Evolutionary conservation across 2,329 filamentous ascomycete genomes (phyloP), one percentile per base, ranked within the genome.

Genomic region (Clarireedia hainanense): DNA sequence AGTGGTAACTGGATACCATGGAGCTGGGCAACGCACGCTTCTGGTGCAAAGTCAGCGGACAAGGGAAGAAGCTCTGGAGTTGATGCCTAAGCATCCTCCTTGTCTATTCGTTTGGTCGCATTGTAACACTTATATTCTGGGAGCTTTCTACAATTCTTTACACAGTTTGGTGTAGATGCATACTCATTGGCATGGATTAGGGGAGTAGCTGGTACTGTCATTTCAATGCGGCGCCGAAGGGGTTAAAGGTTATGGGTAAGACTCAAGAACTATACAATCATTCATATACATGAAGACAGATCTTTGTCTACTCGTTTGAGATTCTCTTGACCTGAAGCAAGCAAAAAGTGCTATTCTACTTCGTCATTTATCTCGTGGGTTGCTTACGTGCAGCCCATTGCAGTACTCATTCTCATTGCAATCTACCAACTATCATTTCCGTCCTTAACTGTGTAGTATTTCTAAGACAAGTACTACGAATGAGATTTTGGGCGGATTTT

Each of bases 1-100:
- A 69, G 70, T 60, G 72, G 73, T 1, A 68, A 71, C 4, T 79
- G 76, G 76, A 72, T 78, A 69, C 75, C 76, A 6, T 79, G 76
- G 76, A 72, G 71, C 54, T 78, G 76, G 75, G 66, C 51, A 23
- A 39, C 17, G 15, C 57, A 55, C 20, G 57, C 60, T 55, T 58
- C 60, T 26, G 63, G 49, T 26, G 39, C 51, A 9, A 40, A 40
- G 14, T 40, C 39, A 20, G 52, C 48, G 2, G 57, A 60, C 48
- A 54, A 57, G 14, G 61, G 59, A 2, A 62, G 52, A 52, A 63
- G 61, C 39, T 61, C 61, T 15, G 56, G 60, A 23, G 40, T 63
- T 43, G 61, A 62, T 58, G 39, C 47, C 47, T 60, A 48, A 30
- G 37, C 43, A 23, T 27, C 43, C 24, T 50, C 30, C 26, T 55